Evolutionary conservation across 2,329 filamentous ascomycete species (phyloP).

Genomic region (Penicillium sp.): DNA sequence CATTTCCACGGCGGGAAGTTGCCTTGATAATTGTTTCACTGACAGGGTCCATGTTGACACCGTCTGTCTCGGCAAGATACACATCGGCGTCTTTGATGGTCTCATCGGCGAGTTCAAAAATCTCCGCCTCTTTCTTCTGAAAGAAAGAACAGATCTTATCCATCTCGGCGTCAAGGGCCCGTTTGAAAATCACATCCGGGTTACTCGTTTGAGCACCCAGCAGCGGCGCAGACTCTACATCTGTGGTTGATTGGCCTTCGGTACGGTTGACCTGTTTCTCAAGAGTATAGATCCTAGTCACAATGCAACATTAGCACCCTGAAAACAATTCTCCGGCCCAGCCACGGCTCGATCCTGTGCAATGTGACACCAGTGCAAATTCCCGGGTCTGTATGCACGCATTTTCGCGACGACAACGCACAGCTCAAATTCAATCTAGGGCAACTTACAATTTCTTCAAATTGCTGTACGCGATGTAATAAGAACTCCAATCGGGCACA

Average conservation of each 20-base stretch:
- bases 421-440: background rate
- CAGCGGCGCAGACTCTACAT: conserved; percentile 82
- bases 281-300: conserved; percentile 80
- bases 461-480: conserved; percentile 98
- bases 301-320: conserved; percentile 10
- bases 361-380: conserved; percentile 22
- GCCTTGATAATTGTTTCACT: conserved; percentile 44
- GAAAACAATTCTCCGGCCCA: conserved; percentile 5
- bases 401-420: background rate
- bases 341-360: conserved; percentile 11
- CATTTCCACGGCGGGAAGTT: conserved; percentile 19
- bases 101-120: conserved; percentile 75
- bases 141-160: conserved; percentile 96
- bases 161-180: conserved; percentile 80
- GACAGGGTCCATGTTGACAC: conserved; percentile 44
- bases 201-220: conserved; percentile 62
- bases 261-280: conserved; percentile 76
- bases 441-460: conserved; percentile 87
- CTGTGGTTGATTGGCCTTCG: conserved; percentile 53
- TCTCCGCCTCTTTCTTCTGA: conserved; percentile 80
- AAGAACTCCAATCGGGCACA: conserved; percentile 97
- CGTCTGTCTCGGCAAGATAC: conserved; percentile 61
- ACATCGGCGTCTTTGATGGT: conserved; percentile 71
- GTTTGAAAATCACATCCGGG: conserved; percentile 77
- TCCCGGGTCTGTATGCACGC: background rate